phyloP scores from a whole-genome alignment of 2,329 filamentous ascomycete genomes.

The Neofusicoccum parvum region DNA sequence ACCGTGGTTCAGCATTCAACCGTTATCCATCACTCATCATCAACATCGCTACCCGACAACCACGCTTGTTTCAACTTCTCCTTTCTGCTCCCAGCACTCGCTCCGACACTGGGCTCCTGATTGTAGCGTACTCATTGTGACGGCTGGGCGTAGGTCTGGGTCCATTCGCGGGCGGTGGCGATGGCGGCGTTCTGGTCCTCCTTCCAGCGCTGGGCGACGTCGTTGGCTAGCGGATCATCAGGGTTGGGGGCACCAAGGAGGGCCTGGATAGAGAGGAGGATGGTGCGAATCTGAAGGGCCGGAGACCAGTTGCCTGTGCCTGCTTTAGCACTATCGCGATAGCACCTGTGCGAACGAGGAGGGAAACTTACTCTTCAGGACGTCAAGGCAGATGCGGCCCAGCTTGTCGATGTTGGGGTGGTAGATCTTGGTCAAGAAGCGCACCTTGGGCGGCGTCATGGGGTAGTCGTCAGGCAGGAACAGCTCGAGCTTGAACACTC shows the following conservation, averaged over 20 bases:
- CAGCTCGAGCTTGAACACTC: conserved; percentile 94
- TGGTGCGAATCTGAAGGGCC: conserved; percentile 95
- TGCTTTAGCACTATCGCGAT: conserved; percentile 21
- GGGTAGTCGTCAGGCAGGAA: conserved; percentile 99
- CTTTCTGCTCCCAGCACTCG: background rate
- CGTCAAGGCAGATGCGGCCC: conserved; percentile 94
- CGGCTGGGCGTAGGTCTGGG: conserved; percentile 69
- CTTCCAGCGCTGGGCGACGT: conserved; percentile 98
- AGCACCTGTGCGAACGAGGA: background rate
- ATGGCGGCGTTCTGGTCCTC: conserved; percentile 93
- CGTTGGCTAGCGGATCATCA: conserved; percentile 96
- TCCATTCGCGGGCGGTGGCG: conserved; percentile 90
- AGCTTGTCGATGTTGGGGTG: conserved; percentile 99
- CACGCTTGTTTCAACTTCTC: background rate
- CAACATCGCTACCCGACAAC: background rate
- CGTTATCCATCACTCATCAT: conserved; percentile 15
- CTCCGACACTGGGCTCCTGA: background rate
- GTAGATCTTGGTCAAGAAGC: conserved; percentile 98
- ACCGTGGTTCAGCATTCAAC: conserved; percentile 2
- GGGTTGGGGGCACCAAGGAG: conserved; percentile 95
- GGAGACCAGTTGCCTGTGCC: conserved; percentile 93
- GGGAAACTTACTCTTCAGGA: conserved; percentile 78
- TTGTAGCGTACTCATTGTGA: conserved; percentile 19
- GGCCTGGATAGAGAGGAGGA: conserved; percentile 97
- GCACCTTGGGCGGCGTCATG: conserved; percentile 98